Evolutionary conservation across 2,329 filamentous ascomycete genomes (phyloP).

Genomic region (Pezicula rhizophila): DNA sequence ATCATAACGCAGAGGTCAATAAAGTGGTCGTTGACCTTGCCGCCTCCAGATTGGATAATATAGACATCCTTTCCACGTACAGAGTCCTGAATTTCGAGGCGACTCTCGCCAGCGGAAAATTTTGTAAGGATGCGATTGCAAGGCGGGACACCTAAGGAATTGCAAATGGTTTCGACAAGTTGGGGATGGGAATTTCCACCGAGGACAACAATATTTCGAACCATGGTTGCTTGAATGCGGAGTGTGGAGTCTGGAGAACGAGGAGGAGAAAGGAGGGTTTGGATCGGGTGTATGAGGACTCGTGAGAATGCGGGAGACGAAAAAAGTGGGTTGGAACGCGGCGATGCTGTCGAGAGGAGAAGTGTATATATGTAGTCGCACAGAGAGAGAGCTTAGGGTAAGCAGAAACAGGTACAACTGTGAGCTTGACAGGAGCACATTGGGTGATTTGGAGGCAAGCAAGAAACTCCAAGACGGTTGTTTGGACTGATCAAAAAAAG

Average conservation of each 20-base stretch:
- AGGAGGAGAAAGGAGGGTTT: not conserved
- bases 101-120: constrained; percentile 91
- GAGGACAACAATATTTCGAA: constrained; percentile 90
- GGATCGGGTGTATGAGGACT: constrained; percentile 3
- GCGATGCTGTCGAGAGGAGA: not conserved
- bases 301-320: constrained; percentile 18
- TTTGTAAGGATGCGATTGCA: constrained; percentile 81
- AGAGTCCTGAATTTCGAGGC: constrained; percentile 92
- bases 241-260: not conserved
- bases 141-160: constrained; percentile 77
- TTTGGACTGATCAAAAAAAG: not conserved
- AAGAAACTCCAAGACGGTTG: not conserved
- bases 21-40: constrained; percentile 91
- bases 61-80: constrained; percentile 98
- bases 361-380: not conserved
- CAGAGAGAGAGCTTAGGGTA: not conserved
- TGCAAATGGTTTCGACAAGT: constrained; percentile 81
- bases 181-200: constrained; percentile 89
- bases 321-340: constrained; percentile 11
- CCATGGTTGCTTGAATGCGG: constrained; percentile 49
- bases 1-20: constrained; percentile 97
- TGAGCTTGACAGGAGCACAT: not conserved
- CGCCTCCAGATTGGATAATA: constrained; percentile 91
- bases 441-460: not conserved
- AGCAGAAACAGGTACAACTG: not conserved